Evolutionary conservation across 257 asterid species (phyloP).

Genomic region (Solanum verrucosum): DNA sequence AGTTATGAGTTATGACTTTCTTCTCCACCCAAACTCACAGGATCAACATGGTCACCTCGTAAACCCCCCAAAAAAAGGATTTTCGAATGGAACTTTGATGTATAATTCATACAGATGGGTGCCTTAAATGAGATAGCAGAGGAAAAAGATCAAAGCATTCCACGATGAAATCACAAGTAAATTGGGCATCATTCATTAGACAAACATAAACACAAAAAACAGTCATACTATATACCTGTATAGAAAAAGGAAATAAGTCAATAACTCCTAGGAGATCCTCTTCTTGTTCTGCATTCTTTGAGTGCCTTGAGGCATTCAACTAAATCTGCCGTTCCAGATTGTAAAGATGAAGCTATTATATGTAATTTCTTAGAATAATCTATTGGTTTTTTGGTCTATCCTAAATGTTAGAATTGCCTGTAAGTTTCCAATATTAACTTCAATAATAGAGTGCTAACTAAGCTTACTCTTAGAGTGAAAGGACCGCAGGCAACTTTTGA

Average conservation of each 20-base stretch:
- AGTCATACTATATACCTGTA: not conserved
- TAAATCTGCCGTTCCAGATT: not conserved
- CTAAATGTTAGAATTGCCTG: not conserved
- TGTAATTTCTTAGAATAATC: not conserved
- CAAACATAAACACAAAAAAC: not conserved
- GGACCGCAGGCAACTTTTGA: not conserved
- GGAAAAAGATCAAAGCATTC: not conserved
- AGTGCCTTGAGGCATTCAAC: not conserved
- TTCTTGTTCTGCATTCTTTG: not conserved
- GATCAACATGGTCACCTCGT: not conserved
- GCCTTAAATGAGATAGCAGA: not conserved
- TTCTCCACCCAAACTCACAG: not conserved
- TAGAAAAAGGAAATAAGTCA: not conserved
- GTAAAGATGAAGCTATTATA: not conserved
- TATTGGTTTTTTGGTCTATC: not conserved
- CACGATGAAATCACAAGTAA: not conserved
- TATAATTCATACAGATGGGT: not conserved
- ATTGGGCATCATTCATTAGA: not conserved
- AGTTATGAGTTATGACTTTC: not conserved
- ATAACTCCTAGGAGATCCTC: not conserved
- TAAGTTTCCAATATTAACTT: not conserved
- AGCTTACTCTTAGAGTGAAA: not conserved
- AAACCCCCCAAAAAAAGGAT: not conserved
- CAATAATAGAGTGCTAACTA: not conserved
- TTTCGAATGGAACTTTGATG: not conserved